Conservation (phyloP, 2,329 filamentous ascomycete genomes). For the Ophiostoma ips region DNA sequence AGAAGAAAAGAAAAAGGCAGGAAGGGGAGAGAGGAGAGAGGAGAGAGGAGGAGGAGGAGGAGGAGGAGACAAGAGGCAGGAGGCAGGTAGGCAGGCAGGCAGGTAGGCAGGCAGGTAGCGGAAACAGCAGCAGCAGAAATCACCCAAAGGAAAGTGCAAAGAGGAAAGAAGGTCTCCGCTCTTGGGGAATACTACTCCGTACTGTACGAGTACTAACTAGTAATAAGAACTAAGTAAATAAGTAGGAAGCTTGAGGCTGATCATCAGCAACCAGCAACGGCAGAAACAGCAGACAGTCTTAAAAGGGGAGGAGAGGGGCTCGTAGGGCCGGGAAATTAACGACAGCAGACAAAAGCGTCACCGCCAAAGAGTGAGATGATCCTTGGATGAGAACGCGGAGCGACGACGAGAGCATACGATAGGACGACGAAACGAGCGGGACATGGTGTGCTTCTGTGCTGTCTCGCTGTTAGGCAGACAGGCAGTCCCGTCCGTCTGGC, state of each 20-base stretch:
- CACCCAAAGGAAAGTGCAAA: neutral
- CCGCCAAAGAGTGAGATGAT: neutral
- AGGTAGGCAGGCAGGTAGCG: neutral
- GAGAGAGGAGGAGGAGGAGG: neutral
- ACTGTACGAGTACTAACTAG: neutral
- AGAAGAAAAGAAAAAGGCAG: neutral
- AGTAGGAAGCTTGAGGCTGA: neutral
- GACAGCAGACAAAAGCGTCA: neutral
- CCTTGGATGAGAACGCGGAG: neutral
- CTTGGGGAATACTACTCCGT: neutral
- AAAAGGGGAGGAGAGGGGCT: neutral
- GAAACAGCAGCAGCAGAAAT: neutral
- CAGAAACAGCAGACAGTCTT: neutral
- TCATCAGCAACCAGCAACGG: neutral
- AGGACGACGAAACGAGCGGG: neutral
- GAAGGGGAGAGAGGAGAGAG: neutral
- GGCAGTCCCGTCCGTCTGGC: too few relatives aligned
- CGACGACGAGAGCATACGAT: neutral
- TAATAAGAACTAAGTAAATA: neutral
- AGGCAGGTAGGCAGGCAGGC: neutral
- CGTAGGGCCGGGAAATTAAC: neutral
- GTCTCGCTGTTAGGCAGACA: neutral
- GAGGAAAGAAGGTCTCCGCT: conserved; percentile 1
- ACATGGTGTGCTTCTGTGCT: neutral
- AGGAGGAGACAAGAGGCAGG: neutral